Evolutionary conservation across 1,139 yeast species (phyloP), one percentile per base, ranked within the genome.

Genomic region (Yamadazyma mexicana): DNA sequence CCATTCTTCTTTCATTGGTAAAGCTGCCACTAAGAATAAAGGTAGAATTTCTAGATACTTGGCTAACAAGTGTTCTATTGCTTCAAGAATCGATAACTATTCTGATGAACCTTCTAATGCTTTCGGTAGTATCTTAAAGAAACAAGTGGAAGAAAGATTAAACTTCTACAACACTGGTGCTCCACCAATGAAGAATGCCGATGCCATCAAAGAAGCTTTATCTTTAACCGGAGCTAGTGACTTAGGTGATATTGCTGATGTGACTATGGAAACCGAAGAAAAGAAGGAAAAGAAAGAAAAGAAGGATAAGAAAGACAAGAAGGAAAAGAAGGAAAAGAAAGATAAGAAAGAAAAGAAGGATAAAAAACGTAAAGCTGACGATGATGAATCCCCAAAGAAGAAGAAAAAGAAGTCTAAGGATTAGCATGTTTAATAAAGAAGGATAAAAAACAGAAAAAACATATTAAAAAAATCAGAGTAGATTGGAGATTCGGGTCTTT

Each of bases 31-130:
- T 61, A 88, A 87, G 71, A 92, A 92, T 75, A 92, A 92, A 80
- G 99, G 99, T 69, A 85, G 98, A 78, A 92, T 92, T 55, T 92
- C 98, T 34, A 86, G 99, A 75, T 91, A 91, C 73, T 78, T 92
- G 67, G 98, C 99, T 49, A 92, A 94, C 81, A 92, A 92, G 73
- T 91, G 98, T 79, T 86, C 98, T 33, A 92, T 92, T 72, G 98
- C 98, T 49, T 88, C 96, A 37, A 87, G 98, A 79, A 91, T 92
- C 58, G 99, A 92, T 73, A 89, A 89, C 75, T 92, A 87, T 69
- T 81, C 89, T 43, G 94, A 85, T 59, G 89, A 83, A 62, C 91
- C 92, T 62, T 72, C 85, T 34, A 84, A 84, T 50, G 88, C 81
- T 43, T 94, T 92, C 59, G 99, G 98, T 64, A 77, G 81, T 58